Base-by-base conservation (phyloP, 768 basidiomycete species). In the Psilocybe subaeruginosa region DNA sequence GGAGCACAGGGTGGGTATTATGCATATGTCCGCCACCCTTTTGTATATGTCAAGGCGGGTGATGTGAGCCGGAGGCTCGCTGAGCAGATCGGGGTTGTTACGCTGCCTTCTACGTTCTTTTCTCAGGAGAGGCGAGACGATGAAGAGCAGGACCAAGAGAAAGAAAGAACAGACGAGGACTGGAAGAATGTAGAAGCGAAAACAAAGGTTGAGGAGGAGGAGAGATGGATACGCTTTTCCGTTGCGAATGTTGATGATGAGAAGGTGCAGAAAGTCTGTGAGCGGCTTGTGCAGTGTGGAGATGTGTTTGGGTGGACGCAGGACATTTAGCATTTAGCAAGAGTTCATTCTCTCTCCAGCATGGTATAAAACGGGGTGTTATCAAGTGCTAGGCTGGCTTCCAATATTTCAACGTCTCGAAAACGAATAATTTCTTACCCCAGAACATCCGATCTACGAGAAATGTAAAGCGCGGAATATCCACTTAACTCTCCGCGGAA, bases 161-260 rank as follows among this genome's bases (percentile, higher is more conserved):
- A 50, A 68, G 63, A 4, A 72, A 70, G 68, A n/a, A 81, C 78
- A 4, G 41, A 43, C 4, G 14, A 43, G 1, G 78, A 79, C 45
- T 61, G 63, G 66, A 46, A 14, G 14, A 31, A 5, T 5, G 54
- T 58, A 41, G 63, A 67, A 41, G 29, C 47, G 58, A 48, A 68
- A 50, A 2, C 45, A 59, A 68, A 54, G 68, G 66, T 45, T 72
- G 70, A 71, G 29, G 84, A 81, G 6, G 79, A 79, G 66, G 82
- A 85, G 41, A 74, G 81, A 57, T 93, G 90, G 89, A 75, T 93
- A 31, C 80, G 92, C 56, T 90, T 94, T 71, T 91, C 90, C 8
- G 88, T 93, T 3, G 90, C 91, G 11, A 94, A 92, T 72, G 84
- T 92, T n/a, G 80, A 82, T 46, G 89, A 92, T 54, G 85, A 83